These are phyloP conservation scores for Phycomyces nitens DNA, from an alignment of 192 early-diverging fungal genomes.

Conservation along the genomic window DNA sequence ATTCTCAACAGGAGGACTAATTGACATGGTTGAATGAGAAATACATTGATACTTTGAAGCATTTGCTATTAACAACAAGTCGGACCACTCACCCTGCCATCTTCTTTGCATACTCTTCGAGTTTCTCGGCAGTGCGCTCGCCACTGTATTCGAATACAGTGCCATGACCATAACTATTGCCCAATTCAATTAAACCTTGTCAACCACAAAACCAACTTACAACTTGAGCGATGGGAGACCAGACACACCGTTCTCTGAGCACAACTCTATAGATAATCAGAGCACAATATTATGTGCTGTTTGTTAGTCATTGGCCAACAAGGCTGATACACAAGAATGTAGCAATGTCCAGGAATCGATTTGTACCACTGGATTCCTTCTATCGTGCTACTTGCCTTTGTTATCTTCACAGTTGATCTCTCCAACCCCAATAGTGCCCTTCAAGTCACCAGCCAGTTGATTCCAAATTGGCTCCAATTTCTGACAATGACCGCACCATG, in stretches of 20 bases:
- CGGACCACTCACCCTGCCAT: background rate
- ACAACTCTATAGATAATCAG: background rate
- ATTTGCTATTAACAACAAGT: background rate
- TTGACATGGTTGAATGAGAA: background rate
- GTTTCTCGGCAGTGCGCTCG: background rate
- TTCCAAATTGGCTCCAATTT: conserved; percentile 76
- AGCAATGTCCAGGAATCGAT: background rate
- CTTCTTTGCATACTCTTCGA: conserved; percentile 1
- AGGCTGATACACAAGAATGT: background rate
- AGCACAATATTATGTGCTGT: too few species aligned
- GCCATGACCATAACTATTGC: background rate
- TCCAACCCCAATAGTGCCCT: conserved; percentile 72
- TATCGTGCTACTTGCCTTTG: conserved; percentile 13
- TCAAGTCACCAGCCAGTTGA: conserved; percentile 54
- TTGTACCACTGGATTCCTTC: background rate
- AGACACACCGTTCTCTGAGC: conserved; percentile 2
- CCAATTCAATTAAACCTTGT: too few species aligned
- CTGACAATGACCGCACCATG: conserved; percentile 85
- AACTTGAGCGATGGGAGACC: conserved; percentile 3
- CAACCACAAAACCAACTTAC: background rate
- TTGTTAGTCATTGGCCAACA: conserved; percentile 3
- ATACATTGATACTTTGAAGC: background rate
- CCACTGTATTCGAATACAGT: background rate
- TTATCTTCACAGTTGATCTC: conserved; percentile 78
- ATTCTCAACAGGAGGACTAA: background rate